Evolutionary conservation across 2,329 filamentous ascomycete genomes (phyloP), one percentile per base, ranked within the genome.

Genomic region (Ascochyta fabae): DNA sequence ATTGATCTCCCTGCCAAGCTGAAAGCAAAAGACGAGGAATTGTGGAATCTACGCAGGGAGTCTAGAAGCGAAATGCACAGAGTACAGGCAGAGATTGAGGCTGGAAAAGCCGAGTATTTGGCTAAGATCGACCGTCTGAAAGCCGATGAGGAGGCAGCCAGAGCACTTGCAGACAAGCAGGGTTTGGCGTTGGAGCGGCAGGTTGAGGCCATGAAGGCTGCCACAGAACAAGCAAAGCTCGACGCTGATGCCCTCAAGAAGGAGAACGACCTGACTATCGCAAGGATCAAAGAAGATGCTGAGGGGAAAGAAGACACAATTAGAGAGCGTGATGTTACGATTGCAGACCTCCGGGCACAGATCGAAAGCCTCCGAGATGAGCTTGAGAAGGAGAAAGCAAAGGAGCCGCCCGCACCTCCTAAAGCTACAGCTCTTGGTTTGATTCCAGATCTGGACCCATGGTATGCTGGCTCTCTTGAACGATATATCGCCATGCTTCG

Each of bases 361-460:
- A 59, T 71, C 19, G 70, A 71, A 22, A 58, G 66, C 8, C 44
- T 68, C 9, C 57, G 53, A 19, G 57, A 53, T 13, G 58, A 72
- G 43, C 61, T 71, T 15, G 70, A 71, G 22, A 58, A 60, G 12
- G 71, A 74, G 50, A 70, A 58, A 42, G 40, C 52, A 22, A 71
- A 64, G 41, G 64, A 68, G 16, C 9, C 38, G 9, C 58, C 61
- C 4, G 64, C 65, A 40, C 61, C 68, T 27, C 52, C 61, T 5
- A 64, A 66, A 34, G 61, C 68, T 29, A 65, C 66, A n/a, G 56
- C 71, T 40, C 60, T 61, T 23, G 73, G 76, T 50, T 53, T 75
- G 46, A 78, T 84, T 60, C 80, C 81, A 23, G 83, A 84, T 60
- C 73, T 86, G n/a, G 81, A 84, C 56, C 79, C 82, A 3, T 85